Base-by-base conservation (phyloP, 345 rosid genomes). In the Physaria fendleri region DNA sequence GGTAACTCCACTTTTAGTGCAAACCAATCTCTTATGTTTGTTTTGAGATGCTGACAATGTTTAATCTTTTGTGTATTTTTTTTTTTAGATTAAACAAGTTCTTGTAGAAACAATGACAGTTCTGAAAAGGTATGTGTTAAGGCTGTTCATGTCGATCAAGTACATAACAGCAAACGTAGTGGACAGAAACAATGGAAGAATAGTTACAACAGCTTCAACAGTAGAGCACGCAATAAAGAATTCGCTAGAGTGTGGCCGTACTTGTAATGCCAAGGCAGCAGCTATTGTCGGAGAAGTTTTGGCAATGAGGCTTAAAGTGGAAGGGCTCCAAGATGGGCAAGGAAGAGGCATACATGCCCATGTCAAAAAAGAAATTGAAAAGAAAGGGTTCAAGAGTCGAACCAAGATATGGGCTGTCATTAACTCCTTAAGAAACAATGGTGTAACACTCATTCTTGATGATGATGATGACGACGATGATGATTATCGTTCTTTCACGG, bases 221-320 rank as follows among this genome's bases (percentile, higher is more conserved):
- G 92, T 85, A 20, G 92, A 85, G 32, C 93, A 91, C 61, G 71
- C 93, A 2, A 78, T 91, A 55, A 85, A 84, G 64, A 84, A 74
- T 70, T 74, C 87, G 0, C 76, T 82, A 8, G 96, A 85, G 71
- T 88, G 95, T 46, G 84, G 87, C 4, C 84, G 95, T 39, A 73
- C 88, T 25, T 79, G 86, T 74, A 88, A 88, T 59, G 95, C 92
- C 37, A 85, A 91, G 63, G 86, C 96, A 1, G 92, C 96, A 4
- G 64, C 80, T 21, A 75, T 85, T 8, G 83, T 82, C 0, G 92
- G 96, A 42, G 87, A 88, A 74, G 98, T 84, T 68, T 62, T 85
- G 67, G 88, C 92, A 0, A 85, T 88, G 98, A 72, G 85, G 55
- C 78, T 85, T 23, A 91, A 79, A 75, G 87, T 82, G 47, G 85